Conservation (phyloP, 1,139 yeast genomes). For the Nakaseomyces kungkrabaensis region DNA sequence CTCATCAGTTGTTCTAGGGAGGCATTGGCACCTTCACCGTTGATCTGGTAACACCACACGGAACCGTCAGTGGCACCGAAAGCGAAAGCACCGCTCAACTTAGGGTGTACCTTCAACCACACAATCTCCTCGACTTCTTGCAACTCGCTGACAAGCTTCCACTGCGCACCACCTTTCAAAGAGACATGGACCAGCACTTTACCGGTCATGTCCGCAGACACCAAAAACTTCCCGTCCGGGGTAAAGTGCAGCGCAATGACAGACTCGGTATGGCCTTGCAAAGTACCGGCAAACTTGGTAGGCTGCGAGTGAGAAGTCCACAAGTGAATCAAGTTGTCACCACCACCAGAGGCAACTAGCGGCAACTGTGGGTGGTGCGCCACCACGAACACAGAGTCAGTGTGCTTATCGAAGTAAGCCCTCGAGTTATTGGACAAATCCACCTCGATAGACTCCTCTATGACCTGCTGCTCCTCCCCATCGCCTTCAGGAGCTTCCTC, state of each 20-base stretch:
- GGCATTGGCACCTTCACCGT: conserved; percentile 36
- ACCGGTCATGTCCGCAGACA: conserved; percentile 95
- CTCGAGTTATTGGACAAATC: conserved; percentile 85
- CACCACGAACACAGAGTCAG: conserved; percentile 72
- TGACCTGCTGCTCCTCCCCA: conserved; percentile 24
- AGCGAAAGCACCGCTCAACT: conserved; percentile 66
- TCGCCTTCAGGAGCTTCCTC: conserved; percentile 10
- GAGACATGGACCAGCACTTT: conserved; percentile 65
- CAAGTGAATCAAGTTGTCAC: conserved; percentile 75
- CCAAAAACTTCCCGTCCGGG: conserved; percentile 63
- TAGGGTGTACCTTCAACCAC: conserved; percentile 77
- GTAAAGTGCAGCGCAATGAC: conserved; percentile 81
- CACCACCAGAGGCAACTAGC: conserved; percentile 80
- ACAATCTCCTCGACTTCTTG: conserved; percentile 80
- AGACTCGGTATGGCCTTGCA: conserved; percentile 74
- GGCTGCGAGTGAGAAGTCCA: conserved; percentile 90
- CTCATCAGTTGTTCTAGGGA: conserved; percentile 64
- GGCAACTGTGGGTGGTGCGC: conserved; percentile 77
- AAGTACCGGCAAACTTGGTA: conserved; percentile 64
- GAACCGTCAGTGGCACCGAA: conserved; percentile 91
- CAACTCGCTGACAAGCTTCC: conserved; percentile 62
- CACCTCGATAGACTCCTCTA: conserved; percentile 39
- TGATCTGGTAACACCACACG: conserved; percentile 84
- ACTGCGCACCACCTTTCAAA: conserved; percentile 65
- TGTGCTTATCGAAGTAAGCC: conserved; percentile 80